Conservation (phyloP, 345 rosid genomes). For the Gynandropsis gynandra region DNA sequence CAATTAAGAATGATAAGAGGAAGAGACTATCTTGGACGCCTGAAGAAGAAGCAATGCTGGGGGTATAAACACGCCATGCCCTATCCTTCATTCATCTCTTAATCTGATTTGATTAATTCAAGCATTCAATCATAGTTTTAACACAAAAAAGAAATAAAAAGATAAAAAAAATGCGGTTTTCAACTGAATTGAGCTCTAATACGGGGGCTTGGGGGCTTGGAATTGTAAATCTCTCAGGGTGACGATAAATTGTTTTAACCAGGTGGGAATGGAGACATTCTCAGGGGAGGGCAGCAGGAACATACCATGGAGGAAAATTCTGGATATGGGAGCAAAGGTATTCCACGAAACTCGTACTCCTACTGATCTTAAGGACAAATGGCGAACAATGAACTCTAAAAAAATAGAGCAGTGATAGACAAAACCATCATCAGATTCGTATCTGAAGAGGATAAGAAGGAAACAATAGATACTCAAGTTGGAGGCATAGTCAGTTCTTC, state of each 20-base stretch:
- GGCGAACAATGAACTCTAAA: slow-evolving; percentile 38
- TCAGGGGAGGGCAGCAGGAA: slow-evolving; percentile 40
- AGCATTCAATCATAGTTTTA: neutral
- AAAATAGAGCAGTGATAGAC: too few relatives aligned
- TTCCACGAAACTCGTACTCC: slow-evolving; percentile 56
- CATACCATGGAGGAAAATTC: slow-evolving; percentile 72
- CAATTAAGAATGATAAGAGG: slow-evolving; percentile 11
- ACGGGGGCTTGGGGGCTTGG: neutral
- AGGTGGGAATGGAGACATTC: slow-evolving; percentile 58
- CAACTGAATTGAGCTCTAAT: neutral
- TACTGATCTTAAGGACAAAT: slow-evolving; percentile 70
- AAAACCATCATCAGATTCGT: too few relatives aligned
- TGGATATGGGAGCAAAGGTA: slow-evolving; percentile 58
- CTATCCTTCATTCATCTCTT: neutral
- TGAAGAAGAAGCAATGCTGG: slow-evolving; percentile 29
- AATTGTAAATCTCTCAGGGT: neutral
- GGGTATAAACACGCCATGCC: slow-evolving; percentile 14
- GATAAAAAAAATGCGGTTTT: neutral
- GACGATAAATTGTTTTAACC: slow-evolving; percentile 8
- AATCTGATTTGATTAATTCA: neutral
- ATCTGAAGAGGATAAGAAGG: too few relatives aligned
- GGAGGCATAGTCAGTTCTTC: too few relatives aligned
- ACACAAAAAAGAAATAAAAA: too few relatives aligned
- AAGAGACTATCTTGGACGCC: slow-evolving; percentile 20
- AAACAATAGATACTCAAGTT: too few relatives aligned